Base-by-base conservation (phyloP, 192 early-diverging fungal genomes). In the Piromyces sp. region DNA sequence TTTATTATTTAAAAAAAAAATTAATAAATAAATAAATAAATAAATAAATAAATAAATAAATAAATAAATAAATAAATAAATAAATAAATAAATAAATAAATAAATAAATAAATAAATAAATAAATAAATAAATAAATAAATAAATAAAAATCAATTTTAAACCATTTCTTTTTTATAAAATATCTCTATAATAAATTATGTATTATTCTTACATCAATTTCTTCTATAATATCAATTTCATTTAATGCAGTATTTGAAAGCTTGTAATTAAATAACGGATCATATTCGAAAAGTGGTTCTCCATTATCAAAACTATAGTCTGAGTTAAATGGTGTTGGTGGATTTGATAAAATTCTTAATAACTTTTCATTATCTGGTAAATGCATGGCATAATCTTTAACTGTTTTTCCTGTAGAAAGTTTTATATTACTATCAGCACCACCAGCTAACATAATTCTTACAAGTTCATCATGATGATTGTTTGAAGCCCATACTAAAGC, bases 401-500 rank as follows among this genome's bases (percentile, higher is more conserved):
- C 91, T 2, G 93, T 93, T 80, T 91, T 87, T 28, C 95, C 94
- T 31, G 91, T 89, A 19, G 88, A 86, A 13, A 93, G 92, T 85
- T 91, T 89, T 30, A 91, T 87, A 14, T 88, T 84, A 12, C 92
- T 87, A 40, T 89, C 89, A n/a, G 95, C 96, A 33, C 95, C 94
- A 40, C 90, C 84, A 80, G 93, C 93, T 81, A 97, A 85, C 78
- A 97, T 88, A 16, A 94, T 83, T 81, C 90, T 86, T 19, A 95
- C 93, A 30, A 95, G 86, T 28, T 90, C 87, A 80, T 90, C 87
- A 86, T 95, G 91, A 83, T 94, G 93, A 83, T 94, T 94, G 79
- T 93, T 91, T 26, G 93, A 92, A 1, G 95, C 95, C 96, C 96
- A 97, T 89, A 95, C 94, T 13, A 97, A 87, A 17, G 95, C 90